Evolutionary conservation across 345 rosid genomes (phyloP).

Genomic region (Eucalyptus coolabah): DNA sequence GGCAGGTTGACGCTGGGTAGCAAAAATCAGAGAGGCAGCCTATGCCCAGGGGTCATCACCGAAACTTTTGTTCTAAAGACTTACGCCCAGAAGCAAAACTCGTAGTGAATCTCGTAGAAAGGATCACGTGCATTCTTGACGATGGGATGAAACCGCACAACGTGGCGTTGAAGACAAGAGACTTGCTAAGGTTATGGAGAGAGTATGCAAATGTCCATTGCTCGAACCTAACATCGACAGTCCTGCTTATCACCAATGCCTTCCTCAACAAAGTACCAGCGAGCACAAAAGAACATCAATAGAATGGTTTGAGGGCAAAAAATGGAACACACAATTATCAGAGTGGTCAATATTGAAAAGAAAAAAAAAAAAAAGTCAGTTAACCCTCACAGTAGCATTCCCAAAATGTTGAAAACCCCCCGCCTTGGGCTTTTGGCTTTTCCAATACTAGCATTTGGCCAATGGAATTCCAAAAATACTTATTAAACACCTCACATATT

Average conservation of each 20-base stretch:
- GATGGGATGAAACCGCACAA: not conserved
- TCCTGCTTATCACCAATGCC: not conserved
- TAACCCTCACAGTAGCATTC: not conserved
- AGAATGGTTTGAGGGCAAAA: too few species aligned
- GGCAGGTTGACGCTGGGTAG: not conserved
- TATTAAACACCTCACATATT: too few species aligned
- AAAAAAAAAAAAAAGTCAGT: too few species aligned
- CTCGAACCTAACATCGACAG: not conserved
- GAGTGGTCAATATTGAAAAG: too few species aligned
- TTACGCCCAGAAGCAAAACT: not conserved
- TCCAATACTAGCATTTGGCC: too few species aligned
- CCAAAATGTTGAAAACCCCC: too few species aligned
- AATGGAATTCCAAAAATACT: too few species aligned
- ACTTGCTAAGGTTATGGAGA: not conserved
- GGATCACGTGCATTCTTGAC: not conserved
- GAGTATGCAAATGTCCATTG: not conserved
- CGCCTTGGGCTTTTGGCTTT: too few species aligned
- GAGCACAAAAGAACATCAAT: too few species aligned
- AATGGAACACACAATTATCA: too few species aligned
- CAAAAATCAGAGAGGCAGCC: not conserved
- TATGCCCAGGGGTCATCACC: not conserved
- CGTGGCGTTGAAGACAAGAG: not conserved
- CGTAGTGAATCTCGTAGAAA: not conserved
- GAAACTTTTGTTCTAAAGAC: not conserved
- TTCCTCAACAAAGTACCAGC: not conserved